Conservation (phyloP, 1,284 basidiomycete genomes). For the Cryptococcus neoformans region DNA sequence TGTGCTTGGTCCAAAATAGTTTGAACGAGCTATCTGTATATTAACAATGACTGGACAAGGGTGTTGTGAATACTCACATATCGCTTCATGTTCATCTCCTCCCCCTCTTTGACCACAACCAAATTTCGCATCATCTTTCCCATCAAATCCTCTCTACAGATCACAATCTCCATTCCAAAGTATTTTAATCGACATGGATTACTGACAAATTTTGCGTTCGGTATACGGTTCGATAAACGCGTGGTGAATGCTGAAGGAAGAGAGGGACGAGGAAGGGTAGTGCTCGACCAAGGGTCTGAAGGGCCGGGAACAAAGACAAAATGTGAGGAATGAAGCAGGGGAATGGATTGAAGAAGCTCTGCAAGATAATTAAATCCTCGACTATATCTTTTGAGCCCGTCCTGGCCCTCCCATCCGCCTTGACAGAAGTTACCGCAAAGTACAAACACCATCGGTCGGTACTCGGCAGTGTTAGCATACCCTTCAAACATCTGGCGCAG, state of each 20-base stretch:
- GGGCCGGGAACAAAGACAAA: conserved; percentile 96
- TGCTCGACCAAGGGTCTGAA: conserved; percentile 74
- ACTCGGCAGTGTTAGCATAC: conserved; percentile 77
- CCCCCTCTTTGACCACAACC: conserved; percentile 73
- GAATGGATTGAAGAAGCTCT: conserved; percentile 77
- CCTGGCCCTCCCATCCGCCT: conserved; percentile 71
- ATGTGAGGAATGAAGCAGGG: conserved; percentile 75
- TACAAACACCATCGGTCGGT: conserved; percentile 80
- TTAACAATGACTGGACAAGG: background rate
- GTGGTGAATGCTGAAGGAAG: conserved; percentile 70
- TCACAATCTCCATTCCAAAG: conserved; percentile 92
- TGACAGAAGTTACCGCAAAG: conserved; percentile 95
- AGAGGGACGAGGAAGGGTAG: conserved; percentile 73
- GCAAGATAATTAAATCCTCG: conserved; percentile 83
- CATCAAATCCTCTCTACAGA: conserved; percentile 93
- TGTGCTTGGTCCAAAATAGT: conserved; percentile 90
- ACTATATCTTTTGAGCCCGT: conserved; percentile 78
- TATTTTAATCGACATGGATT: conserved; percentile 96
- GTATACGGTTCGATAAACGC: conserved; percentile 66
- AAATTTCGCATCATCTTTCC: conserved; percentile 88
- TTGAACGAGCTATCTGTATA: conserved; percentile 71
- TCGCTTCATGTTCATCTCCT: conserved; percentile 74
- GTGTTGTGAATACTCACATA: conserved; percentile 59
- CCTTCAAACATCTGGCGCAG: conserved; percentile 84
- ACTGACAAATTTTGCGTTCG: conserved; percentile 74